Percentiles rank a stretch among this genome's conserved stretches.
phyloP scores from a whole-genome alignment of 2,329 filamentous ascomycete species.

The Colletotrichum liriopes region DNA sequence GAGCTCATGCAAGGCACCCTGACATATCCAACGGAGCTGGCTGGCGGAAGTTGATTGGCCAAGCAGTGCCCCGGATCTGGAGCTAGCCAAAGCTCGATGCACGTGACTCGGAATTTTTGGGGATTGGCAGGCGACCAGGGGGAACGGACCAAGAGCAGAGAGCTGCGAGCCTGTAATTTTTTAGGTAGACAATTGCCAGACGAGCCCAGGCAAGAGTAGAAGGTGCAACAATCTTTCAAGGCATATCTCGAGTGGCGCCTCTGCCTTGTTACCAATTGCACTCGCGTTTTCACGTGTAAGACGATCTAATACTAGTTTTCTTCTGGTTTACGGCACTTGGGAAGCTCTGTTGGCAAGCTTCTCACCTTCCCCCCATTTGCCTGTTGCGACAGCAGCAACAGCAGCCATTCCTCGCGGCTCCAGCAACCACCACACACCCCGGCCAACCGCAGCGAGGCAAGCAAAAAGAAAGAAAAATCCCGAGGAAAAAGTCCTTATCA shows the following conservation, averaged over 20 bases:
- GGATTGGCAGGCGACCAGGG: slow-evolving; percentile 20
- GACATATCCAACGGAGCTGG: slow-evolving; percentile 24
- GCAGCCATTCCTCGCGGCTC: slow-evolving; percentile 9
- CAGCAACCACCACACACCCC: slow-evolving; percentile 7
- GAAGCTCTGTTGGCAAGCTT: slow-evolving; percentile 19
- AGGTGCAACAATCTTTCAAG: slow-evolving; percentile 19
- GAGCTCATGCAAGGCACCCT: slow-evolving; percentile 40
- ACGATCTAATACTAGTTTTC: neutral
- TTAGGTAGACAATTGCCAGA: slow-evolving; percentile 31
- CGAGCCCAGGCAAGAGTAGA: slow-evolving; percentile 24
- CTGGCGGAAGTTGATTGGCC: slow-evolving; percentile 25
- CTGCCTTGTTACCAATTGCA: slow-evolving; percentile 25
- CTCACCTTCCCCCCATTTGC: neutral
- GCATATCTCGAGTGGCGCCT: slow-evolving; percentile 9
- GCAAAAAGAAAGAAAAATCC: neutral
- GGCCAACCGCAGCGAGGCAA: slow-evolving; percentile 14
- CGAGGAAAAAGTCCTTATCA: slow-evolving; percentile 13
- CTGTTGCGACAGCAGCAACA: neutral
- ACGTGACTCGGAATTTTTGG: slow-evolving; percentile 27
- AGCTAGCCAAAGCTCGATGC: slow-evolving; percentile 30
- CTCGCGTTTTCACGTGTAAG: slow-evolving; percentile 18
- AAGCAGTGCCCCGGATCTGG: slow-evolving; percentile 4
- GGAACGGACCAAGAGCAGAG: slow-evolving; percentile 18
- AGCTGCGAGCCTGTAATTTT: slow-evolving; percentile 33
- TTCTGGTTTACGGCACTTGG: slow-evolving; percentile 11